Conservation (phyloP, 805 yeast genomes). For the Pichia ethanolica region DNA sequence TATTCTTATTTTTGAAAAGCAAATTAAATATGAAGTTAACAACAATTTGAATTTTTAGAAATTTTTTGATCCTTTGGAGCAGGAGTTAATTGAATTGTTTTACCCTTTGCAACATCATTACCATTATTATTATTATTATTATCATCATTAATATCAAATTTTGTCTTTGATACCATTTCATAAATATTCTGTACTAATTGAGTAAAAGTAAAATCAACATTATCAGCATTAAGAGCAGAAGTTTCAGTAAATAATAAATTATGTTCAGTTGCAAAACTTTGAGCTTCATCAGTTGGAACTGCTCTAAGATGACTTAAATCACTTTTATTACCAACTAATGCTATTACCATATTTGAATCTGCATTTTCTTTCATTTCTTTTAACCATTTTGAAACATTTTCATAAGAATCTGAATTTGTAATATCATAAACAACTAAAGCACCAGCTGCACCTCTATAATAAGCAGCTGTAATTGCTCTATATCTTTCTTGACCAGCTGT, state of each 20-base stretch:
- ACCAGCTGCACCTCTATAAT: slow-evolving; percentile 97
- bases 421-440: slow-evolving; percentile 94
- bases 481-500: slow-evolving; percentile 99
- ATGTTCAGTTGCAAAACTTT: slow-evolving; percentile 88
- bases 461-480: slow-evolving; percentile 95
- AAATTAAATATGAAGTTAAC: slow-evolving; percentile 33
- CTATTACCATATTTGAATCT: slow-evolving; percentile 90
- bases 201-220: slow-evolving; percentile 91
- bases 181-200: slow-evolving; percentile 88
- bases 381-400: slow-evolving; percentile 80
- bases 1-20: background rate
- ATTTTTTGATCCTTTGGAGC: slow-evolving; percentile 75
- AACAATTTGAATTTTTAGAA: slow-evolving; percentile 57
- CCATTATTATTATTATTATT: slow-evolving; percentile 31
- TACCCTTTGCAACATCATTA: slow-evolving; percentile 57
- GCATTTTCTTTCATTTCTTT: slow-evolving; percentile 89
- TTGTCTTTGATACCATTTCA: slow-evolving; percentile 90
- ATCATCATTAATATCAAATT: slow-evolving; percentile 76
- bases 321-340: slow-evolving; percentile 85
- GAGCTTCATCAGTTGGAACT: slow-evolving; percentile 96
- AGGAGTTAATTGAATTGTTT: slow-evolving; percentile 87
- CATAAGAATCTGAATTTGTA: slow-evolving; percentile 82
- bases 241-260: slow-evolving; percentile 91
- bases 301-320: slow-evolving; percentile 91
- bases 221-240: slow-evolving; percentile 87